A percentile compares a stretch with the other conserved stretches of the same genome.
These are phyloP conservation scores for Manihot esculenta DNA, from an alignment of 441 rosid genomes.

Conservation along the genomic window DNA sequence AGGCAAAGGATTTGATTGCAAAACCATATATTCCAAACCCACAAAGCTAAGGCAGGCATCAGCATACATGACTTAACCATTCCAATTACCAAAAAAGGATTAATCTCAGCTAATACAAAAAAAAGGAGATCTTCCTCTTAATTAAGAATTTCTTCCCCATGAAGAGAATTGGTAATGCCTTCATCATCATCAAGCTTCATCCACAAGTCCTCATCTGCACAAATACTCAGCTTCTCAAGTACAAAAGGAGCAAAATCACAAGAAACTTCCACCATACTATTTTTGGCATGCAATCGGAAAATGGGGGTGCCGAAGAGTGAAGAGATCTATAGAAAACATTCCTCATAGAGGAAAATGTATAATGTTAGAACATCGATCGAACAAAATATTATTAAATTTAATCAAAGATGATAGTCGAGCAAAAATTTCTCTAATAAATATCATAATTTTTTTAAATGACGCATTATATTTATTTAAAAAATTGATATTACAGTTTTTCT, in stretches of 20 bases:
- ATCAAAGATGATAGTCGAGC: too few relatives aligned
- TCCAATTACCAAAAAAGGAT: not conserved
- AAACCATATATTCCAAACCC: constrained; percentile 14
- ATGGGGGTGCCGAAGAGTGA: constrained; percentile 43
- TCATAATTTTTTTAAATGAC: too few relatives aligned
- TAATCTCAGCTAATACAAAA: not conserved
- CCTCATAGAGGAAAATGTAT: not conserved
- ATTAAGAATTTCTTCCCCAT: not conserved
- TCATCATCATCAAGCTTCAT: constrained; percentile 21
- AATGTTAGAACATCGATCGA: not conserved
- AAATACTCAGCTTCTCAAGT: constrained; percentile 37
- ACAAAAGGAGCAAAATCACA: constrained; percentile 47
- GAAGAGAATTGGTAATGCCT: not conserved
- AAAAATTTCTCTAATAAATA: too few relatives aligned
- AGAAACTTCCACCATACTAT: constrained; percentile 36
- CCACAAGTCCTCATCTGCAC: constrained; percentile 4
- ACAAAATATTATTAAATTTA: not conserved
- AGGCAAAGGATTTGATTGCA: constrained; percentile 5
- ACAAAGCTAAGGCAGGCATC: constrained; percentile 1
- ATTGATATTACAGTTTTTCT: too few relatives aligned
- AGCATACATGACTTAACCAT: not conserved
- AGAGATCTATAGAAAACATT: constrained; percentile 33
- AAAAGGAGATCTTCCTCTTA: not conserved
- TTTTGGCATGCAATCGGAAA: constrained; percentile 21
- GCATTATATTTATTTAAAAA: too few relatives aligned